phyloP scores from a whole-genome alignment of 305 asterid genomes.

The Fraxinus paxiana region DNA sequence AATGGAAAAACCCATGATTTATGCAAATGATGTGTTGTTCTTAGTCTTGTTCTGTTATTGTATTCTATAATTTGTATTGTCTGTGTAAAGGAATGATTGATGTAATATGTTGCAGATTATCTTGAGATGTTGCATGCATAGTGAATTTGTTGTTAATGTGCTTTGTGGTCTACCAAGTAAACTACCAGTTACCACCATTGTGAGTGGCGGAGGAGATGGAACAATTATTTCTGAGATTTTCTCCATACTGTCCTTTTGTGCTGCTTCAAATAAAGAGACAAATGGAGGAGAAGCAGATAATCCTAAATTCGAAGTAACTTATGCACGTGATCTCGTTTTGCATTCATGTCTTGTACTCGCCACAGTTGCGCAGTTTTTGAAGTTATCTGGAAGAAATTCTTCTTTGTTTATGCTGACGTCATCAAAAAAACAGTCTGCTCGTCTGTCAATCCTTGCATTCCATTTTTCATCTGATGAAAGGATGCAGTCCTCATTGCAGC shows the following conservation, averaged over 20 bases:
- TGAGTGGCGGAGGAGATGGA: conserved; percentile 96
- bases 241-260: conserved; percentile 65
- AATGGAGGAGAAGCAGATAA: conserved; percentile 56
- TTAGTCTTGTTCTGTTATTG: conserved; percentile 5
- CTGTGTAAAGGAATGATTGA: conserved; percentile 15
- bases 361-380: conserved; percentile 69
- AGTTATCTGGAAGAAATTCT: conserved; percentile 81
- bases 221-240: conserved; percentile 86
- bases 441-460: conserved; percentile 78
- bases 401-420: conserved; percentile 86
- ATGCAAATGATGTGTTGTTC: background rate
- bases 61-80: conserved; percentile 8
- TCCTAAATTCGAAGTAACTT: conserved; percentile 48
- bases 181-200: conserved; percentile 77
- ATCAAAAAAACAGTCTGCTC: conserved; percentile 74
- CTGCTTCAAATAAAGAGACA: conserved; percentile 66
- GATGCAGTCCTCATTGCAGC: conserved; percentile 62
- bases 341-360: conserved; percentile 78
- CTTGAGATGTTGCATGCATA: conserved; percentile 70
- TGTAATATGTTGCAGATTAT: conserved; percentile 58
- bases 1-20: background rate
- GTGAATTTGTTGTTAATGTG: conserved; percentile 56
- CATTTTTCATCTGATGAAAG: conserved; percentile 77
- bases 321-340: conserved; percentile 62
- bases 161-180: conserved; percentile 92